phyloP scores from a whole-genome alignment of 805 yeast species.

The Lipomyces oligophaga region DNA sequence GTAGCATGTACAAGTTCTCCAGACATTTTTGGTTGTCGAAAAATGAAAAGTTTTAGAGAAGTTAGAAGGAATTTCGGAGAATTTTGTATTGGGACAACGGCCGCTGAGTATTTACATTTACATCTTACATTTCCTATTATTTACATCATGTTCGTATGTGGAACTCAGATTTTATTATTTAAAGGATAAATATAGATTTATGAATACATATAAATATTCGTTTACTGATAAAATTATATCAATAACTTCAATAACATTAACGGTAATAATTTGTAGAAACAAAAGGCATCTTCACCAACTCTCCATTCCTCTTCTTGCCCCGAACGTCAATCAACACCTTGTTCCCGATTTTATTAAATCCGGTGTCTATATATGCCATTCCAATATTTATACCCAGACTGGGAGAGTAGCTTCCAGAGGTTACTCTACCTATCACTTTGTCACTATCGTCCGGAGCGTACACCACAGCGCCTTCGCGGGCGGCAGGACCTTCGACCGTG shows the following conservation, averaged over 20 bases:
- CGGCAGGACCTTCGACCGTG: conserved; percentile 79
- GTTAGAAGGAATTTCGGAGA: background rate
- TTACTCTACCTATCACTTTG: conserved; percentile 45
- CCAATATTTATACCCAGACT: conserved; percentile 77
- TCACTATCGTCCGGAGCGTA: conserved; percentile 4
- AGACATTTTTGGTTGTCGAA: conserved; percentile 18
- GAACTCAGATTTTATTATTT: no score
- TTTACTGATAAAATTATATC: background rate
- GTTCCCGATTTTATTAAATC: conserved; percentile 67
- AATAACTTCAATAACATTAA: conserved; percentile 1
- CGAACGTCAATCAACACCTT: conserved; percentile 71
- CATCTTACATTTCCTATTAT: no score
- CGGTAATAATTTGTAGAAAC: conserved; percentile 65
- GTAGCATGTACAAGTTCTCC: conserved; percentile 32
- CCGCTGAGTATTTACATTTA: no score
- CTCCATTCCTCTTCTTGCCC: conserved; percentile 75
- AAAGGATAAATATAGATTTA: no score
- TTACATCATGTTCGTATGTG: no score
- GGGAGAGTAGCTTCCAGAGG: conserved; percentile 65
- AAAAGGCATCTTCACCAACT: conserved; percentile 79
- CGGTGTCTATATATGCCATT: conserved; percentile 65
- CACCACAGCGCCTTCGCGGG: conserved; percentile 49
- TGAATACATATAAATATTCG: background rate
- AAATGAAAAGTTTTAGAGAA: no score
- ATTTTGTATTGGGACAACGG: no score